A percentile compares a stretch with the other conserved stretches of the same genome.
phyloP scores from a whole-genome alignment of 1,139 yeast species.

The Yamadazyma buinensis region DNA sequence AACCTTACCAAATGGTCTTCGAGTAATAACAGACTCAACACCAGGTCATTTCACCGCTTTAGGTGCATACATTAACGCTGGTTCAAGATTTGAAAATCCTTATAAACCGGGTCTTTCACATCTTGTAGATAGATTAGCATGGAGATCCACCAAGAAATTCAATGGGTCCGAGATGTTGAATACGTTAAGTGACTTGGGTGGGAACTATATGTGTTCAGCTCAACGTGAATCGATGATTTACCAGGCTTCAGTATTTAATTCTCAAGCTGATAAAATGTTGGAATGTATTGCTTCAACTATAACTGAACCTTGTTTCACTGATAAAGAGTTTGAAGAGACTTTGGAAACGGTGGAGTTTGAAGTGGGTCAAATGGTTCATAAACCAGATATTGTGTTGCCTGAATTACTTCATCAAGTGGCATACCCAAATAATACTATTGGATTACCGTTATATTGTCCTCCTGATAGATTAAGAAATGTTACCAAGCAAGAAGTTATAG shows the following conservation, averaged over 20 bases:
- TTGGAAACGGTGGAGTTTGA: slow-evolving; percentile 76
- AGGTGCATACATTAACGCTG: slow-evolving; percentile 88
- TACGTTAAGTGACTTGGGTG: slow-evolving; percentile 76
- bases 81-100: slow-evolving; percentile 73
- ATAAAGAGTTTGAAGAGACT: slow-evolving; percentile 72
- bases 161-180: slow-evolving; percentile 72
- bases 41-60: slow-evolving; percentile 92
- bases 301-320: slow-evolving; percentile 61
- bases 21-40: slow-evolving; percentile 78
- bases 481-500: slow-evolving; percentile 47
- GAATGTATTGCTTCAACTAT: slow-evolving; percentile 78
- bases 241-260: slow-evolving; percentile 91
- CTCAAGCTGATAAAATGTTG: slow-evolving; percentile 81
- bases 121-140: slow-evolving; percentile 80
- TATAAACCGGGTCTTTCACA: slow-evolving; percentile 71
- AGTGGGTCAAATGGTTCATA: slow-evolving; percentile 72
- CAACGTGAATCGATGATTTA: slow-evolving; percentile 89
- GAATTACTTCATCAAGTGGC: slow-evolving; percentile 86
- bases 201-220: slow-evolving; percentile 91
- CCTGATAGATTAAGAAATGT: slow-evolving; percentile 59
- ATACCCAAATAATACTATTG: slow-evolving; percentile 67
- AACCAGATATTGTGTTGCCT: slow-evolving; percentile 84
- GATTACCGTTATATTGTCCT: slow-evolving; percentile 84
- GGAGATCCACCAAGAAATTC: slow-evolving; percentile 67
- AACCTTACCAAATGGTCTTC: slow-evolving; percentile 70